phyloP scores from a whole-genome alignment of 352 stramenopile genomes.

The Phytophthora quininea region DNA sequence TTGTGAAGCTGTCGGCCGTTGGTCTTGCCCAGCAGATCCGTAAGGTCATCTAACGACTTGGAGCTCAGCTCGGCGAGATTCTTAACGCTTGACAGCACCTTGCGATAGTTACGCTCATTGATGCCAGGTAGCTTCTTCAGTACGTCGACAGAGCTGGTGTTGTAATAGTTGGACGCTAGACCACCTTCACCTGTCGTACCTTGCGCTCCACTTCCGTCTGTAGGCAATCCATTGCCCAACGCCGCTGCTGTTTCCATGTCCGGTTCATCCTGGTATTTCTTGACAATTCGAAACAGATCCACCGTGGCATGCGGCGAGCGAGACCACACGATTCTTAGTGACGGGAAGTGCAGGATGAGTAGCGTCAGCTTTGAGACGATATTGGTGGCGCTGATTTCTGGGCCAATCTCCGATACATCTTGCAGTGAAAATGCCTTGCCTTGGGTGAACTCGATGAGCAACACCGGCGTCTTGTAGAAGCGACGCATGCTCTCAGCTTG shows the following conservation, averaged over 20 bases:
- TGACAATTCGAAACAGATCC: constrained; percentile 85
- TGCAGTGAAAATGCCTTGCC: constrained; percentile 89
- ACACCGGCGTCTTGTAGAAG: constrained; percentile 87
- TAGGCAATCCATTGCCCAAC: constrained; percentile 54
- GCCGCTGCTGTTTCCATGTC: constrained; percentile 75
- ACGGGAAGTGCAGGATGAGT: constrained; percentile 94
- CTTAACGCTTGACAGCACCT: constrained; percentile 69
- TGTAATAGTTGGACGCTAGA: constrained; percentile 70
- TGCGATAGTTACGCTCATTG: constrained; percentile 92
- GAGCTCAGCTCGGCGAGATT: constrained; percentile 80
- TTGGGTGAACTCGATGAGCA: constrained; percentile 97
- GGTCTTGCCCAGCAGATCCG: constrained; percentile 68
- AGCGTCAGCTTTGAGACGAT: constrained; percentile 96
- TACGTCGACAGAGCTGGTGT: constrained; percentile 93
- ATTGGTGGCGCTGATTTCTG: constrained; percentile 93
- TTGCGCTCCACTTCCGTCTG: constrained; percentile 25
- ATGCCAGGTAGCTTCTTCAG: constrained; percentile 96
- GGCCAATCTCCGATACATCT: constrained; percentile 88
- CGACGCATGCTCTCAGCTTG: constrained; percentile 90
- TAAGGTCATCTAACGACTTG: constrained; percentile 69
- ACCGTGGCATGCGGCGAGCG: constrained; percentile 91
- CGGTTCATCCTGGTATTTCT: constrained; percentile 85
- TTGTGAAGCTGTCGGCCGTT: constrained; percentile 80
- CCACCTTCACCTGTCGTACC: constrained; percentile 33
- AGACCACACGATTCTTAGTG: constrained; percentile 96